phyloP scores from a whole-genome alignment of 1,139 yeast genomes.

The Yamadazyma sp. region DNA sequence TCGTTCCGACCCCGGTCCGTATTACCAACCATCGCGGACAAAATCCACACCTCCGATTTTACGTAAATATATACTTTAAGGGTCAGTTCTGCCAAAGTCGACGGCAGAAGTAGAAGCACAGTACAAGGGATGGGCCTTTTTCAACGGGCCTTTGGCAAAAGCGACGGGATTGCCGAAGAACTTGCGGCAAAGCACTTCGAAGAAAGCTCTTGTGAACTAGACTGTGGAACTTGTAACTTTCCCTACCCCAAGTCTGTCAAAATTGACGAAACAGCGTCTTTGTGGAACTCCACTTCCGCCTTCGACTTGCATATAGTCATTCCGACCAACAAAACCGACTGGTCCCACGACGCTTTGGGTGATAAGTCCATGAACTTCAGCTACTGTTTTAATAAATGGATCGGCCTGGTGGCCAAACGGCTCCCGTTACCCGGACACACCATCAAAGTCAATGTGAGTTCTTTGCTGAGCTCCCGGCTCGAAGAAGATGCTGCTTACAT shows the following conservation, averaged over 20 bases:
- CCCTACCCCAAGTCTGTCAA: conserved; percentile 59
- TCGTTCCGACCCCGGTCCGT: too few relatives aligned
- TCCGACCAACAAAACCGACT: conserved; percentile 81
- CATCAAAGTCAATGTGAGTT: conserved; percentile 54
- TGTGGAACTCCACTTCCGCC: conserved; percentile 73
- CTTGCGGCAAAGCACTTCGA: conserved; percentile 35
- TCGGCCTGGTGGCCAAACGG: conserved; percentile 17
- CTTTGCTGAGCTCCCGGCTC: conserved; percentile 40
- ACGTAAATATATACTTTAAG: too few relatives aligned
- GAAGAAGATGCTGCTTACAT: conserved; percentile 42
- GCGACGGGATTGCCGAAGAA: background rate
- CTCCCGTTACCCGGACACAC: conserved; percentile 18
- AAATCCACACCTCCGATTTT: too few relatives aligned
- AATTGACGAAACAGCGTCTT: conserved; percentile 43
- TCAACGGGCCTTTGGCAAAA: background rate
- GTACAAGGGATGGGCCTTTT: conserved; percentile 8
- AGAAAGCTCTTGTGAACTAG: conserved; percentile 42
- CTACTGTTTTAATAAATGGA: conserved; percentile 50
- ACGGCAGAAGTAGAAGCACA: too few relatives aligned
- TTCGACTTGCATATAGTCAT: conserved; percentile 72
- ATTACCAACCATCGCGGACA: too few relatives aligned
- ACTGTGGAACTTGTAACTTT: conserved; percentile 50
- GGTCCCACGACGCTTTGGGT: conserved; percentile 76
- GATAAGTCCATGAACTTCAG: conserved; percentile 50
- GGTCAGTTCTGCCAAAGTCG: too few relatives aligned